Percentiles rank a stretch among this genome's conserved stretches.
These are phyloP conservation scores for Eucalyptus cladocalyx DNA, from an alignment of 345 rosid species.

Conservation along the genomic window DNA sequence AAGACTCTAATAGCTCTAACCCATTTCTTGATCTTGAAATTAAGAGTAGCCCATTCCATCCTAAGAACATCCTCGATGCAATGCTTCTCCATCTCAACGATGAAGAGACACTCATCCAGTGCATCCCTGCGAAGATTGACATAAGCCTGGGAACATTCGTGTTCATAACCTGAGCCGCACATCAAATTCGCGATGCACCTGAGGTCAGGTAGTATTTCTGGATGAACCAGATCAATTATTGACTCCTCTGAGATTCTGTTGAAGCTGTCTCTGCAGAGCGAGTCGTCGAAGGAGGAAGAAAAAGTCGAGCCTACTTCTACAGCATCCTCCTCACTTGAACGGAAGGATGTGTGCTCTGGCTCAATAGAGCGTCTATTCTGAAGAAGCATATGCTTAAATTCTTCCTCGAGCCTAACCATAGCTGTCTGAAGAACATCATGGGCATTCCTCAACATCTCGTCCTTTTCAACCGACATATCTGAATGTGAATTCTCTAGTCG, in stretches of 20 bases:
- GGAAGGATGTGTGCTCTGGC: slow-evolving; percentile 53
- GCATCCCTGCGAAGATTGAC: slow-evolving; percentile 54
- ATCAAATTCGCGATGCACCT: slow-evolving; percentile 57
- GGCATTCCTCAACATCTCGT: slow-evolving; percentile 37
- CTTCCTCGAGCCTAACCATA: slow-evolving; percentile 85
- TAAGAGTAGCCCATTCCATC: slow-evolving; percentile 67
- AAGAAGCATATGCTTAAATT: slow-evolving; percentile 61
- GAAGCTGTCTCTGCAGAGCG: slow-evolving; percentile 32
- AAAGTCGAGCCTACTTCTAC: slow-evolving; percentile 31
- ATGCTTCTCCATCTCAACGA: slow-evolving; percentile 71
- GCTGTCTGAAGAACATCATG: slow-evolving; percentile 74
- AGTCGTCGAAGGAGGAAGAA: slow-evolving; percentile 61
- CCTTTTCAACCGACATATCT: slow-evolving; percentile 13
- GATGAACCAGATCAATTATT: slow-evolving; percentile 56
- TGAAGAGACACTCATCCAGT: slow-evolving; percentile 62
- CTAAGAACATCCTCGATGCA: slow-evolving; percentile 78
- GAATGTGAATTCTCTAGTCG: slow-evolving; percentile 26
- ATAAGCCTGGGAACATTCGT: slow-evolving; percentile 70
- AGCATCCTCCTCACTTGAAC: slow-evolving; percentile 55
- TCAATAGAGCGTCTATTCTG: slow-evolving; percentile 58
- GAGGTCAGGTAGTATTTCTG: slow-evolving; percentile 55
- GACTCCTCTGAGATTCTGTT: slow-evolving; percentile 45
- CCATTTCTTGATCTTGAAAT: slow-evolving; percentile 89
- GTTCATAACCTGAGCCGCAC: slow-evolving; percentile 52
- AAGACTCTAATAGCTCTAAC: slow-evolving; percentile 52